Percentiles rank a stretch among this genome's conserved stretches.
Conservation (phyloP, 352 stramenopile species). For the Achlya hypogyna region DNA sequence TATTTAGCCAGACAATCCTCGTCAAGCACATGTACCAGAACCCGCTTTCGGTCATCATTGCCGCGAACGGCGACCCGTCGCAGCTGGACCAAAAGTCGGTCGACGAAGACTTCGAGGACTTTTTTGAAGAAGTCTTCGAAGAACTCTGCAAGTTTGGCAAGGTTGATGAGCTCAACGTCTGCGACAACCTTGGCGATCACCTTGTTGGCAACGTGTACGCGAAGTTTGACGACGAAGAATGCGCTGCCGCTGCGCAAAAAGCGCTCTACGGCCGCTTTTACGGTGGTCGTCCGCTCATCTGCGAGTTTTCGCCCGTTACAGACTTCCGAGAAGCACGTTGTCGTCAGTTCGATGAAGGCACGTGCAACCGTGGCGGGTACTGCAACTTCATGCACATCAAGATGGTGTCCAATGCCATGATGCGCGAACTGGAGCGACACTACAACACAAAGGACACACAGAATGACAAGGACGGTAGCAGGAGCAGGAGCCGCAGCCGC, state of each 20-base stretch:
- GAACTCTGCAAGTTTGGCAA: slow-evolving; percentile 98
- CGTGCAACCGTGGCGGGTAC: slow-evolving; percentile 94
- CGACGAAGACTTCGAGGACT: slow-evolving; percentile 96
- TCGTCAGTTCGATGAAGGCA: slow-evolving; percentile 97
- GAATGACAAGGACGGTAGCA: slow-evolving; percentile 22
- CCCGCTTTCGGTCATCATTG: slow-evolving; percentile 82
- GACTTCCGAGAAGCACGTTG: slow-evolving; percentile 98
- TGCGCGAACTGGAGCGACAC: slow-evolving; percentile 75
- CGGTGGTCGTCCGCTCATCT: slow-evolving; percentile 90
- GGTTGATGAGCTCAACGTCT: slow-evolving; percentile 98
- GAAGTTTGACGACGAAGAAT: slow-evolving; percentile 98
- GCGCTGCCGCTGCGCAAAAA: slow-evolving; percentile 94
- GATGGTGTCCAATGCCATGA: slow-evolving; percentile 75
- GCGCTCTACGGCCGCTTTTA: slow-evolving; percentile 97
- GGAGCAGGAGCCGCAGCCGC: slow-evolving; percentile 36
- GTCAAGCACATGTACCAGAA: slow-evolving; percentile 99
- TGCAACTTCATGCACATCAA: slow-evolving; percentile 99
- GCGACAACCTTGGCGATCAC: slow-evolving; percentile 99
- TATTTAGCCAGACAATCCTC: slow-evolving; percentile 98
- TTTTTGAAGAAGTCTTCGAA: slow-evolving; percentile 96
- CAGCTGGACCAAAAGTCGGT: slow-evolving; percentile 84
- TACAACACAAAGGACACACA: slow-evolving; percentile 42
- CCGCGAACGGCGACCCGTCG: slow-evolving; percentile 74
- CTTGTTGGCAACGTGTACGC: slow-evolving; percentile 99
- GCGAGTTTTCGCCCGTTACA: slow-evolving; percentile 98